phyloP scores from a whole-genome alignment of 2,329 filamentous ascomycete species.

The Aspergillus ibericus region DNA sequence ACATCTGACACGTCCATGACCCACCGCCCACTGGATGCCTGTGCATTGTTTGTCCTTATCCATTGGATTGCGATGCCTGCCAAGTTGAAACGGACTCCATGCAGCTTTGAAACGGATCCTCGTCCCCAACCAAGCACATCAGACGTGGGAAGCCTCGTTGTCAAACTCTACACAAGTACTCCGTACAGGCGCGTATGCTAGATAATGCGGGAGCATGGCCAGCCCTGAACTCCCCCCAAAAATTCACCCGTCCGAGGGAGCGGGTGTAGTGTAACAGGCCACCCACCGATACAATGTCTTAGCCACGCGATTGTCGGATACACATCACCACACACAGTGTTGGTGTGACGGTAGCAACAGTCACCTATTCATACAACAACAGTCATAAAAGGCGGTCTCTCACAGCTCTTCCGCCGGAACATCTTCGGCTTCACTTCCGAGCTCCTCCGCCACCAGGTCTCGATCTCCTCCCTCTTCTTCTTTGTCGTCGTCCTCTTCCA shows the following conservation, averaged over 20 bases:
- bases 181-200: slow-evolving; percentile 7
- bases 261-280: background rate
- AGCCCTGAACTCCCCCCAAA: background rate
- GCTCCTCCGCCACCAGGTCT: slow-evolving; percentile 43
- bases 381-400: slow-evolving; percentile 6
- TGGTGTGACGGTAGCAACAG: background rate
- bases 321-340: background rate
- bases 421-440: slow-evolving; percentile 47
- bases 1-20: slow-evolving; percentile 23
- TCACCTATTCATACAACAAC: slow-evolving; percentile 4
- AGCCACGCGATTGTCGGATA: background rate
- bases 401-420: slow-evolving; percentile 32
- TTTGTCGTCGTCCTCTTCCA: slow-evolving; percentile 29
- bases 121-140: background rate
- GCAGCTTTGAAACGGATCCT: slow-evolving; percentile 10
- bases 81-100: slow-evolving; percentile 7
- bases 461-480: slow-evolving; percentile 32
- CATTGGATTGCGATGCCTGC: background rate
- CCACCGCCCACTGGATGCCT: slow-evolving; percentile 9
- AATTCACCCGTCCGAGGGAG: background rate
- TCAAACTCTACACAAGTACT: background rate
- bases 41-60: background rate
- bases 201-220: background rate
- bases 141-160: background rate
- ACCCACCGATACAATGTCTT: background rate